Base-by-base conservation (phyloP, 1,284 basidiomycete species). In the Leccinum angustisporum region DNA sequence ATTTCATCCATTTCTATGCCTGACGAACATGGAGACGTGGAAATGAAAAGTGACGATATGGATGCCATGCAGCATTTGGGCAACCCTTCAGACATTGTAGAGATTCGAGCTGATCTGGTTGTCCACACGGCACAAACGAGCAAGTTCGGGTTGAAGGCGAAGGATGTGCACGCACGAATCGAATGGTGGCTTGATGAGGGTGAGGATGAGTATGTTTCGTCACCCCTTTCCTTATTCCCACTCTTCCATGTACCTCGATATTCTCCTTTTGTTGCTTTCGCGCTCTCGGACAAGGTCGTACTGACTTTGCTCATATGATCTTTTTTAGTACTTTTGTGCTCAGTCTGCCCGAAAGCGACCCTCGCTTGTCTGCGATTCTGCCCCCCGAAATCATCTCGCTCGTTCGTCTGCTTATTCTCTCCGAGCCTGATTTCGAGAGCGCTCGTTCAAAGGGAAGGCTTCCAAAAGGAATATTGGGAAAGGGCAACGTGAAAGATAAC, bases 161-260 rank as follows among this genome's bases (percentile, higher is more conserved):
- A 64, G 16, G 65, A 69, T 31, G 16, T 59, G 3, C 54, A 81
- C 61, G 85, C 86, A 63, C 82, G 93, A 18, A 88, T 96, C 9
- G 92, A 97, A 65, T 95, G 91, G 86, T 95, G 94, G 91, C 78
- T 97, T 8, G 93, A 96, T 66, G 86, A 90, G 72, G 92, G 91
- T 2, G 88, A 91, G 18, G 95, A 97, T 65, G 95, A 98, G 95
- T 96, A 71, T 71, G 91, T 83, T 27, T 58, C 34, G 56, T 53
- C 21, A 60, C 52, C 80, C 9, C 14, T 14, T 31, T n/a, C 52
- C 30, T 61, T 46, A 10, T 60, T 33, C 33, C 4, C 30, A 9
- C 3, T 53, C 16, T 30, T 33, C 31, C 13, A n/a, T n/a, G 4
- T n/a, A 8, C 36, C 14, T 40, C 53, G 30, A 53, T 10, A n/a